Conservation (phyloP, 2,329 filamentous ascomycete species). For the Zymoseptoria crescenta region DNA sequence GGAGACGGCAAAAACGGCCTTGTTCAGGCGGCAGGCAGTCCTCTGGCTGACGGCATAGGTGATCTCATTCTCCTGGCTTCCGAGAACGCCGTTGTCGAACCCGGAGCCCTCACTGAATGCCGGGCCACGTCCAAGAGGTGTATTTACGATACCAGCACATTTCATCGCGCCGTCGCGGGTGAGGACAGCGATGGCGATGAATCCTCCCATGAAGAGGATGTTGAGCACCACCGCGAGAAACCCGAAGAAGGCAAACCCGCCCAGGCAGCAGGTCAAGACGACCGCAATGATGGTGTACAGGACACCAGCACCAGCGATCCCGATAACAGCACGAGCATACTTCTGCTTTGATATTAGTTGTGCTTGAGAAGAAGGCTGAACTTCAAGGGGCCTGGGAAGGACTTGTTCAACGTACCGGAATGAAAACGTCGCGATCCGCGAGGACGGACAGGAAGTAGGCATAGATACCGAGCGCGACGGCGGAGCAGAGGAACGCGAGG, state of each 20-base stretch:
- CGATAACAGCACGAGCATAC: constrained; percentile 47
- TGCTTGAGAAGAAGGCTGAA: no score
- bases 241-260: constrained; percentile 63
- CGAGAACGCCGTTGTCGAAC: constrained; percentile 40
- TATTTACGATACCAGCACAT: constrained; percentile 59
- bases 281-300: constrained; percentile 69
- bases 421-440: constrained; percentile 54
- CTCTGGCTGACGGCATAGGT: constrained; percentile 41
- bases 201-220: constrained; percentile 64
- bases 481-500: constrained; percentile 64
- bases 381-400: no score
- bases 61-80: constrained; percentile 30
- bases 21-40: constrained; percentile 69
- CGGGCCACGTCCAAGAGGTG: constrained; percentile 60
- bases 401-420: constrained; percentile 44
- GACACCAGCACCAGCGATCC: constrained; percentile 65
- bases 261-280: constrained; percentile 70
- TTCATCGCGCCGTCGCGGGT: constrained; percentile 60
- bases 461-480: constrained; percentile 60
- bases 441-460: constrained; percentile 74
- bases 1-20: constrained; percentile 66
- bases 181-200: constrained; percentile 73
- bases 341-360: no score
- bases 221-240: constrained; percentile 69
- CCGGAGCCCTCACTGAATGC: constrained; percentile 43